Conservation (phyloP, 306 rosid species). For the Prunus campanulata region DNA sequence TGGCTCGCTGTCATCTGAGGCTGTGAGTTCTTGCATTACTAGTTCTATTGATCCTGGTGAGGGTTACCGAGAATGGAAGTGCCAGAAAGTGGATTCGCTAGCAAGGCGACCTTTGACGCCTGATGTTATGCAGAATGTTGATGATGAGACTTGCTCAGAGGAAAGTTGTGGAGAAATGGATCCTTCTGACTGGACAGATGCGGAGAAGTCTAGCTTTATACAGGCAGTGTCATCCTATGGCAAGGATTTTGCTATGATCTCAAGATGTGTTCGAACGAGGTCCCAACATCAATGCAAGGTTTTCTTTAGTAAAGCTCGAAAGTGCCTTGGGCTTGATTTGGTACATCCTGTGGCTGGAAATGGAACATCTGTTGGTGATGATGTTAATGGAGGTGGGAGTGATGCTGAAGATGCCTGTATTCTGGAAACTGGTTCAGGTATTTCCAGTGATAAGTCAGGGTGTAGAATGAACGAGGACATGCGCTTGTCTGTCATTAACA, state of each 20-base stretch:
- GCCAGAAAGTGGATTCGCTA: conserved; percentile 39
- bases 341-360: conserved; percentile 44
- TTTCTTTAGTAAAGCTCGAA: conserved; percentile 90
- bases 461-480: conserved; percentile 53
- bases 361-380: conserved; percentile 54
- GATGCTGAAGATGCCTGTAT: conserved; percentile 72
- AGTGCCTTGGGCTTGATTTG: conserved; percentile 79
- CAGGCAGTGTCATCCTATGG: conserved; percentile 87
- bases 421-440: conserved; percentile 52
- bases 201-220: conserved; percentile 71
- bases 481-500: conserved; percentile 36
- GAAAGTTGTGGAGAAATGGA: conserved; percentile 92
- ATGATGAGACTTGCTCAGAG: conserved; percentile 86
- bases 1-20: conserved; percentile 83
- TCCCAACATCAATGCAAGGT: conserved; percentile 86
- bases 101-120: conserved; percentile 33
- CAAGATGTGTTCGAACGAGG: conserved; percentile 67
- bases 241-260: conserved; percentile 64
- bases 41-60: conserved; percentile 68
- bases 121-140: conserved; percentile 48
- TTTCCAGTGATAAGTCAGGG: conserved; percentile 52
- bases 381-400: conserved; percentile 66
- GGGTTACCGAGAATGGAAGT: conserved; percentile 47
- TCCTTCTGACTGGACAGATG: conserved; percentile 82
- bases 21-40: conserved; percentile 78